Evolutionary conservation across 306 rosid species (phyloP).

Genomic region (Vigna angularis): DNA sequence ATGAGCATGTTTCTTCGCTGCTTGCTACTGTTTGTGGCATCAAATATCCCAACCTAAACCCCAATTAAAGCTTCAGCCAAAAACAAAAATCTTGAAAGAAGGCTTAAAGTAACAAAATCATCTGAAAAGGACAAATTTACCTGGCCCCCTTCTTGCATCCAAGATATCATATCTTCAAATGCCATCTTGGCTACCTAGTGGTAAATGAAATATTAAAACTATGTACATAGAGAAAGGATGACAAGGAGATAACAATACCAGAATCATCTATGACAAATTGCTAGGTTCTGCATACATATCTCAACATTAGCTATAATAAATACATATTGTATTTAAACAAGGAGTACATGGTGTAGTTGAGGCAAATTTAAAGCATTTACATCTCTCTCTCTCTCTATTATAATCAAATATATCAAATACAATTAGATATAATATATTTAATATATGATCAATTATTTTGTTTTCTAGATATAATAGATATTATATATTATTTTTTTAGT

Average conservation of each 20-base stretch:
- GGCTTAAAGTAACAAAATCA: constrained; percentile 28
- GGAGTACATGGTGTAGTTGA: constrained; percentile 3
- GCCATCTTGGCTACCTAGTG: constrained; percentile 98
- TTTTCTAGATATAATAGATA: no score
- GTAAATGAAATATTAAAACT: constrained; percentile 82
- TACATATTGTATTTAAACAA: not conserved
- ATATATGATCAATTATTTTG: no score
- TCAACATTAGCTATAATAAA: not conserved
- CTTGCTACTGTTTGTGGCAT: constrained; percentile 93
- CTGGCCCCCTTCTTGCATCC: constrained; percentile 99
- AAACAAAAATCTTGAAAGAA: constrained; percentile 30
- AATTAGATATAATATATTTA: no score
- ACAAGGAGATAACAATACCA: constrained; percentile 55
- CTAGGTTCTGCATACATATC: constrained; percentile 1
- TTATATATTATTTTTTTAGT: no score
- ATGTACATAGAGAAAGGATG: constrained; percentile 63
- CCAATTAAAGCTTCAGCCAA: constrained; percentile 36
- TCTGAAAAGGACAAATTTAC: constrained; percentile 58
- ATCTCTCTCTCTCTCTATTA: not conserved
- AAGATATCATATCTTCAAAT: constrained; percentile 97
- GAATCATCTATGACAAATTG: constrained; percentile 37
- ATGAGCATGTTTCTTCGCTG: constrained; percentile 89
- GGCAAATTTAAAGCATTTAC: not conserved
- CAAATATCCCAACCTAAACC: constrained; percentile 93
- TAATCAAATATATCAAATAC: no score